Conservation (phyloP, 768 basidiomycete genomes). For the Lactarius tabidus region DNA sequence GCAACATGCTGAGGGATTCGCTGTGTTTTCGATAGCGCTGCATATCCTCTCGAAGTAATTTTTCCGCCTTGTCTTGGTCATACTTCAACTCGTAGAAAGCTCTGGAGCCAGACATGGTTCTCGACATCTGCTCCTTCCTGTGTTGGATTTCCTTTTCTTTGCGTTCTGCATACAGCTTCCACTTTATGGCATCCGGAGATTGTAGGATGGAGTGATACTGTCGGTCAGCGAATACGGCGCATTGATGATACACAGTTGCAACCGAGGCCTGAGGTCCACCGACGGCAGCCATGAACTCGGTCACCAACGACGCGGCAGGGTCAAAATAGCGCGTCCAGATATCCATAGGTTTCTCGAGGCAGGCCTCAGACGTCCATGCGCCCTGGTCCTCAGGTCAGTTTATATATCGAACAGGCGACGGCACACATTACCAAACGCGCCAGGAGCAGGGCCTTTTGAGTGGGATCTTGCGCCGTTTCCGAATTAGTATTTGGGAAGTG, state of each 20-base stretch:
- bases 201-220: slow-evolving; percentile 72
- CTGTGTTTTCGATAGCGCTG: slow-evolving; percentile 40
- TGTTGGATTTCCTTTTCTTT: slow-evolving; percentile 67
- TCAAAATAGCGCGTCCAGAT: slow-evolving; percentile 71
- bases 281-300: slow-evolving; percentile 14
- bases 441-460: slow-evolving; percentile 42
- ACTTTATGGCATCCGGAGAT: slow-evolving; percentile 65
- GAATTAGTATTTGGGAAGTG: slow-evolving; percentile 21
- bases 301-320: slow-evolving; percentile 45
- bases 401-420: neutral
- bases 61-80: slow-evolving; percentile 42
- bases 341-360: slow-evolving; percentile 68
- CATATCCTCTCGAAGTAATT: slow-evolving; percentile 52
- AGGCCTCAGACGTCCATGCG: slow-evolving; percentile 85
- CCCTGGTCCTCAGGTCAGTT: slow-evolving; percentile 49
- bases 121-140: slow-evolving; percentile 38
- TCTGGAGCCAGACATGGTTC: slow-evolving; percentile 24
- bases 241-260: slow-evolving; percentile 70
- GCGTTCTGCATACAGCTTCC: slow-evolving; percentile 67
- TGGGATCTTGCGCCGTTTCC: slow-evolving; percentile 7
- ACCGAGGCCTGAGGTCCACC: slow-evolving; percentile 26
- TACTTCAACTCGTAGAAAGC: slow-evolving; percentile 34
- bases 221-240: slow-evolving; percentile 83
- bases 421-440: slow-evolving; percentile 57
- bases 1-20: slow-evolving; percentile 52